Base-by-base conservation (phyloP, 2,329 filamentous ascomycete genomes). In the Colletotrichum tabaci region DNA sequence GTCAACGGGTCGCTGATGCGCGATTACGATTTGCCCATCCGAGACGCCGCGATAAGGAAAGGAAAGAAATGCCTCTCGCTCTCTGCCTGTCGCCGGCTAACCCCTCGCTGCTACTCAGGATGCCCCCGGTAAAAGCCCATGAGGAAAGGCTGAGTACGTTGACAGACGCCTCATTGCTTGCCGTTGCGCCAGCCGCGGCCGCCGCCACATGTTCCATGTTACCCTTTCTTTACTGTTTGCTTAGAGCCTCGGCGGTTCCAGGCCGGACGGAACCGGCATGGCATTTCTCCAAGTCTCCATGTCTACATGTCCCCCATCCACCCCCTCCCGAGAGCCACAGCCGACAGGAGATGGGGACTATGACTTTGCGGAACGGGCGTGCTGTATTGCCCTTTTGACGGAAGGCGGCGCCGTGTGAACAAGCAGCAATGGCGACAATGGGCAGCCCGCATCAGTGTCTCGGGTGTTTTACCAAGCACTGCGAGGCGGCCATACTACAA, bases 11-110 rank as follows among this genome's bases (percentile, higher is more conserved):
- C 44, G 58, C 40, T 64, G 65, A 72, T 72, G 52, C 58, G 15
- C 60, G 65, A 70, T 66, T 49, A 13, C 62, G 62, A 64, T 72
- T 64, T 49, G 58, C 53, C 30, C 53, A 64, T 67, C 52, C 58
- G 58, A 53, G 35, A 68, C 49, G 40, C 38, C 58, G 60, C 60
- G 69, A 72, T 49, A 72, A 64, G 46, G 40, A 35, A 49, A 64
- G 46, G 40, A 23, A 44, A 61, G 50, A 55, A 69, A 69, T 60
- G 38, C 69, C 69, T 72, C 60, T 68, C 21, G 47, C 63, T 46
- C 40, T 61, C 18, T 15, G 55, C 49, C 26, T 23, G 40, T 46
- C 30, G 30, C 30, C 8, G 30, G 30, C 30, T 35, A 35, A 35
- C 8, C 8, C 30, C 30, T 35, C 30, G 30, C 30, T 35, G 30